Base-by-base conservation (phyloP, 768 basidiomycete genomes). In the Exsudoporus frostii region DNA sequence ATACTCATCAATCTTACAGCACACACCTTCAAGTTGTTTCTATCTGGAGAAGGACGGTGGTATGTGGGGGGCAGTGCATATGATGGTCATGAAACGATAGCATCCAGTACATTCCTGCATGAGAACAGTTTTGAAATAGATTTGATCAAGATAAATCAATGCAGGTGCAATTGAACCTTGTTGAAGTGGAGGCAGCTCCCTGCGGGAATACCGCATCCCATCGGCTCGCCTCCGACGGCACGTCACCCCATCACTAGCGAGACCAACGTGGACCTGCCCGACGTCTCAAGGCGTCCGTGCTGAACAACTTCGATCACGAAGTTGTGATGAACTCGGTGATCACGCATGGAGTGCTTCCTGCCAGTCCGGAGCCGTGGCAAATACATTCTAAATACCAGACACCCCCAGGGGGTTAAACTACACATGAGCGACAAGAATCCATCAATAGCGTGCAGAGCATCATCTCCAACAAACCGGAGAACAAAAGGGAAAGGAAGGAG, bases 321-420 rank as follows among this genome's bases (percentile, higher is more conserved):
- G n/a, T n/a, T n/a, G n/a, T n/a, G n/a, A n/a, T n/a, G n/a, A n/a
- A n/a, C n/a, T n/a, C n/a, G n/a, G n/a, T n/a, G n/a, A n/a, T 25
- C 5, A 25, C 38, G 20, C 11, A 19, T 0, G 3, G 10, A 20
- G n/a, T 20, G 7, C 19, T 20, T 44, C 11, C 17, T 6, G 14
- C 19, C 44, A 20, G 20, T 45, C 45, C 22, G 1, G 15, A 13
- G 11, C 27, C 27, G 5, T 32, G 29, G 19, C 7, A 48, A 53
- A 60, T 55, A 55, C 29, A 47, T 40, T 55, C 57, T 48, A 44
- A 43, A 59, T 61, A 56, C 25, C 25, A 22, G 19, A 5, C 14
- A 40, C 7, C 34, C 17, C 34, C 32, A 25, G 36, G 11, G 34
- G 33, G 25, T 44, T 24, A 36, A 41, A 10, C 41, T 56, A 60